Conservation (phyloP, 169 alveolate species). For the Cryptosporidium felis region DNA sequence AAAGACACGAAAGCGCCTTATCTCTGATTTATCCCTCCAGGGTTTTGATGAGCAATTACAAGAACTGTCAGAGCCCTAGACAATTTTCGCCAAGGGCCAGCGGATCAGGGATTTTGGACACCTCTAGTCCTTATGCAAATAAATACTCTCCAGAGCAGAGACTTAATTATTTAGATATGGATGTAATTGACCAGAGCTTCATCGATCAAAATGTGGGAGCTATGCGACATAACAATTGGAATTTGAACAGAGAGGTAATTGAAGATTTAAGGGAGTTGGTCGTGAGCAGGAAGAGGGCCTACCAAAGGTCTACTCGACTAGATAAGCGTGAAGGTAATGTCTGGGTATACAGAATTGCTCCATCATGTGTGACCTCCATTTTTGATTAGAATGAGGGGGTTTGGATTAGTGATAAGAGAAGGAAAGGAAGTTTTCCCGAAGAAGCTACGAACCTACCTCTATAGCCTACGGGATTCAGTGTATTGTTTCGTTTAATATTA, state of each 20-base stretch:
- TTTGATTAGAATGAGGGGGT: conserved; percentile 71
- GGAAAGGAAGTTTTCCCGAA: too few species aligned
- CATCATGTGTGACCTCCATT: conserved; percentile 80
- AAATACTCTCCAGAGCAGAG: conserved; percentile 45
- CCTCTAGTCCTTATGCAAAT: conserved; percentile 56
- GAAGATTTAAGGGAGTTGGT: conserved; percentile 88
- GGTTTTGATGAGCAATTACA: conserved; percentile 23
- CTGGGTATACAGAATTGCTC: conserved; percentile 85
- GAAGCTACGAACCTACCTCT: too few species aligned
- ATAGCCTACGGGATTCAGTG: too few species aligned
- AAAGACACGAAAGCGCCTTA: conserved; percentile 32
- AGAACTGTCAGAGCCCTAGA: conserved; percentile 1
- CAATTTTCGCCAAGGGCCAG: conserved; percentile 45
- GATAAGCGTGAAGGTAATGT: conserved; percentile 89
- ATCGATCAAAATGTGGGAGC: conserved; percentile 77
- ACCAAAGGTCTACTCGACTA: conserved; percentile 79
- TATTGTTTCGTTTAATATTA: neutral
- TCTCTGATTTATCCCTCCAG: conserved; percentile 61
- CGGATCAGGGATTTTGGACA: conserved; percentile 35
- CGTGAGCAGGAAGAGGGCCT: conserved; percentile 83
- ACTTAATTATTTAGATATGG: conserved; percentile 83
- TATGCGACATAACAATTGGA: conserved; percentile 84
- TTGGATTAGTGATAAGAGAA: too few species aligned
- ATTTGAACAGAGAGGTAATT: conserved; percentile 86
- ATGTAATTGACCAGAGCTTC: conserved; percentile 86